Evolutionary conservation across 805 yeast genomes (phyloP).

Genomic region (Schwanniomyces sp.): DNA sequence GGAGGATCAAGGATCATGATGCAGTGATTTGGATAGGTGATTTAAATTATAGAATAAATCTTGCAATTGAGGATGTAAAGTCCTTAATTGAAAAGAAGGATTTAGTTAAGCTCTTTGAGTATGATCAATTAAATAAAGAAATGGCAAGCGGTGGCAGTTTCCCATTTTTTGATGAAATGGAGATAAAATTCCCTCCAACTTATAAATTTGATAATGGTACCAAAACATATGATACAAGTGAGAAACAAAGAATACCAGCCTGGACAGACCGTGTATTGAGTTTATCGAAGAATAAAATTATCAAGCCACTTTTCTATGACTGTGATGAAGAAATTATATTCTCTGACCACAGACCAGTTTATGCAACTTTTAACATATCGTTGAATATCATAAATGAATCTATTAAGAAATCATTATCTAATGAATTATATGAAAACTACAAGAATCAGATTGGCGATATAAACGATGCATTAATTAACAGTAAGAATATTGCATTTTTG

Average conservation of each 20-base stretch:
- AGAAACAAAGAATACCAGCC: conserved; percentile 89
- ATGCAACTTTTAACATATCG: conserved; percentile 63
- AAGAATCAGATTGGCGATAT: conserved; percentile 47
- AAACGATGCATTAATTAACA: conserved; percentile 31
- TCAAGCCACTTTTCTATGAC: conserved; percentile 62
- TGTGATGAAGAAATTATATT: conserved; percentile 57
- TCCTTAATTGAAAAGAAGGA: conserved; percentile 46
- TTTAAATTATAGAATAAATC: conserved; percentile 75
- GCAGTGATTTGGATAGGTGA: conserved; percentile 94
- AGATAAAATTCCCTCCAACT: conserved; percentile 81
- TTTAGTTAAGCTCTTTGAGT: conserved; percentile 51
- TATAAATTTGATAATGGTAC: conserved; percentile 91
- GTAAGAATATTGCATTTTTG: conserved; percentile 21
- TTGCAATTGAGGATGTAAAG: conserved; percentile 76
- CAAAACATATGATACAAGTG: conserved; percentile 78
- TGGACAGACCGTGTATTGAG: conserved; percentile 93
- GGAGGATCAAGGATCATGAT: conserved; percentile 67
- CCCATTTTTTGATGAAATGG: conserved; percentile 72
- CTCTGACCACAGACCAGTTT: conserved; percentile 92
- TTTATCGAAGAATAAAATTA: conserved; percentile 51
- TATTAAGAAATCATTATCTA: conserved; percentile 52
- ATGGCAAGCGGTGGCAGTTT: conserved; percentile 70
- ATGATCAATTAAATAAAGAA: conserved; percentile 79
- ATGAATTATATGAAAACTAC: conserved; percentile 57
- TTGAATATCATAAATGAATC: conserved; percentile 67